Base-by-base conservation (phyloP, 1,139 yeast genomes). In the Hemisphaericaspora xylanilytica region DNA sequence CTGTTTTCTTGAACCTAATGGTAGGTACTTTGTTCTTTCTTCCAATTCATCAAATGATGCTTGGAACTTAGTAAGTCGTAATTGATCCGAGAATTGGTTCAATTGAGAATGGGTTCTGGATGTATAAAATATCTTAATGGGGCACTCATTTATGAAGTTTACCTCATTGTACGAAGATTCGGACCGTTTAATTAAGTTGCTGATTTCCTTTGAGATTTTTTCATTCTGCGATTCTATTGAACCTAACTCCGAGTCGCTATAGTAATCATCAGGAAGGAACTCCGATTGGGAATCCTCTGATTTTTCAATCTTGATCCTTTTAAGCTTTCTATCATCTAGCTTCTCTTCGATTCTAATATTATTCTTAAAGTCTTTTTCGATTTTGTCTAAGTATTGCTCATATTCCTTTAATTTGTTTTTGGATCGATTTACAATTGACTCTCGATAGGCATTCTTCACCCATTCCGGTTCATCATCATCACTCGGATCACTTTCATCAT, bases 31-130 rank as follows among this genome's bases (percentile, higher is more conserved):
- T 3, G 72, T 65, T 41, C 78, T 59, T 35, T 68, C 71, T 1
- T 57, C 48, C 0, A 65, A 40, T 1, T 65, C 69, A 8, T 58
- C 63, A 44, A 78, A 66, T 0, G 89, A 75, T 0, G 95, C 74
- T 1, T 85, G 83, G 45, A 88, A 84, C 0, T 60, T 46, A 0
- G 95, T 80, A 26, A 85, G 55, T 28, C 70, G 60, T 35, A 90
- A 61, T 50, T 92, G 97, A 16, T 79, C 76, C 0, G 90, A 78
- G 55, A 90, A 86, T 53, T 90, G 98, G 35, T 73, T 73, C 39
- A 90, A 64, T 55, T 90, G 98, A 0, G 97, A 87, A 54, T 90
- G 97, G 0, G 98, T 90, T 58, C 98, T 67, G 1, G 97, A 88
- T 0, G 95, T 73, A 54, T 81, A 89, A 48, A 64, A 77, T 0